Conservation (phyloP, 495 filamentous ascomycete species). For the Annulohypoxylon bovei region DNA sequence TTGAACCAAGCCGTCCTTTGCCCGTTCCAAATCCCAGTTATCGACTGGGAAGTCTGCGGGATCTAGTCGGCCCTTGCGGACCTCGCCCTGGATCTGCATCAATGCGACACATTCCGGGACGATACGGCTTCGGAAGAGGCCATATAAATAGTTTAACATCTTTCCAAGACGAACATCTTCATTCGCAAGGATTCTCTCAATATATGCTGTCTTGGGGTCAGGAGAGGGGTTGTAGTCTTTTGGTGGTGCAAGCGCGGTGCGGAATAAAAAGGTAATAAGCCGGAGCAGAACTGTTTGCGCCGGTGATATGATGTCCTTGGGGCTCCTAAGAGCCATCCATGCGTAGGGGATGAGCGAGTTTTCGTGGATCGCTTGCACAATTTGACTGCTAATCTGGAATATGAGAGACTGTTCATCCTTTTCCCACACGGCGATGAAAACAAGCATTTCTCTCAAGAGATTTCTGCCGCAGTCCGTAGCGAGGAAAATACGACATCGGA, state of each 20-base stretch:
- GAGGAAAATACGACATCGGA: conserved; percentile 86
- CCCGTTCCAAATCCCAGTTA: conserved; percentile 95
- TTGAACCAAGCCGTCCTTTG: conserved; percentile 83
- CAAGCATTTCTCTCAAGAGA: conserved; percentile 85
- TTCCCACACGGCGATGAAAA: conserved; percentile 97
- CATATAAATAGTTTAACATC: conserved; percentile 88
- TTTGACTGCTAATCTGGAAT: conserved; percentile 94
- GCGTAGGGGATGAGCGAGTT: conserved; percentile 89
- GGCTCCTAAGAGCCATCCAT: conserved; percentile 87
- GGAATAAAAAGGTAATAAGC: conserved; percentile 87
- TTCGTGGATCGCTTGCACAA: conserved; percentile 88
- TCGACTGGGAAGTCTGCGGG: conserved; percentile 89
- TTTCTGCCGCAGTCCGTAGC: conserved; percentile 88
- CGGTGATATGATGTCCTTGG: conserved; percentile 94
- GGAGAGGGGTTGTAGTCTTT: conserved; percentile 66
- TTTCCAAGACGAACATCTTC: conserved; percentile 61
- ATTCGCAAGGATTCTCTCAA: conserved; percentile 42
- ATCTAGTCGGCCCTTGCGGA: conserved; percentile 62
- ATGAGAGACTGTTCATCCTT: conserved; percentile 89
- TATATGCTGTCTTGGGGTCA: conserved; percentile 55
- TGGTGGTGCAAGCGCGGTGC: conserved; percentile 54
- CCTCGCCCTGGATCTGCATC: conserved; percentile 91
- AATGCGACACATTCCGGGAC: conserved; percentile 92
- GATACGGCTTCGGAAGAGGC: conserved; percentile 88
- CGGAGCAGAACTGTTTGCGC: conserved; percentile 92